Evolutionary conservation across 75 land plant species (phyloP), one percentile per base, ranked within the genome.

Genomic region (Pinus tabuliformis): DNA sequence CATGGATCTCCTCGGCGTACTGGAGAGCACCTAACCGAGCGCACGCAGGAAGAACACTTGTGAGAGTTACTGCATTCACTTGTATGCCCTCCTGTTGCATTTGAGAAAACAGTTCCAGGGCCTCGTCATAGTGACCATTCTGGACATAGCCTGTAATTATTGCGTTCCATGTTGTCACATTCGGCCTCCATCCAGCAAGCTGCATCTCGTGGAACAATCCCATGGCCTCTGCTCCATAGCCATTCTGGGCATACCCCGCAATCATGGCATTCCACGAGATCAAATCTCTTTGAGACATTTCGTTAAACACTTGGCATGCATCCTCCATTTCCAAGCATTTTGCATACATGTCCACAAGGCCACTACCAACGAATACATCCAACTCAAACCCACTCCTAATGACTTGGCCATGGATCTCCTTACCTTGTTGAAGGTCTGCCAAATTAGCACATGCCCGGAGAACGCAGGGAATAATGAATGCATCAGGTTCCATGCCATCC

Each of bases 271-370:
- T 86, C 82, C 85, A 88, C 3, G 62, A 20, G 17, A 88, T 87
- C 16, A 88, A 74, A 75, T 78, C 77, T n/a, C 57, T 36, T n/a
- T 82, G 36, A 6, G 72, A 18, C 81, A 90, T 81, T 81, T 54
- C 15, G 57, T 86, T 87, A 78, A 92, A 90, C 83, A 92, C 62
- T n/a, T 61, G 70, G 57, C 62, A 80, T 3, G 94, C 91, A 78
- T 76, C 81, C 0, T 30, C n/a, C 18, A 86, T 24, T 18, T 61
- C 36, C 1, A 70, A 78, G 57, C 85, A 86, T 58, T 84, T 89
- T 5, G 82, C 49, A 75, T 89, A 92, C 80, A 88, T 57, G 30
- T 82, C 79, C 5, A 86, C 16, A 5, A 92, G 74, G 9, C 84
- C 76, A 3, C 70, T 73, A 42, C 75, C 81, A n/a, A 87, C 77